These are phyloP conservation scores for Massospora cicadina DNA, from an alignment of 371 early-diverging fungal species.

Conservation along the genomic window DNA sequence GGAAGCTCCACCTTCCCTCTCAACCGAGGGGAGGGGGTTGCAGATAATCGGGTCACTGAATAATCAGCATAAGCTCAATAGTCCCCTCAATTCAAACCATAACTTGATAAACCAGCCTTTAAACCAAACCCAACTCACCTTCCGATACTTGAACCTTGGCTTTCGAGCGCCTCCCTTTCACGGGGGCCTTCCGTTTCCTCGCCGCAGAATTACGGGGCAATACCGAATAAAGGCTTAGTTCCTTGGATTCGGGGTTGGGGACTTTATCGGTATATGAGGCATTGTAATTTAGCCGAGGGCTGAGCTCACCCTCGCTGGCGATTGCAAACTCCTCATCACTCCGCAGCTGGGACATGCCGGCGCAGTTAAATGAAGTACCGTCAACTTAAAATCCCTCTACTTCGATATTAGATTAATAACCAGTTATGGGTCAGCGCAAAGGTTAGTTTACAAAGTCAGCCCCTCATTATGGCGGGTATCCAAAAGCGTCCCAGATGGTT, in stretches of 20 bases:
- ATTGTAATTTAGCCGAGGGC: background rate
- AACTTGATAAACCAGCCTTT: too few species aligned
- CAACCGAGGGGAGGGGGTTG: background rate
- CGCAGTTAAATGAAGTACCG: too few species aligned
- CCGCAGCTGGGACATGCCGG: background rate
- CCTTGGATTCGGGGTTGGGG: background rate
- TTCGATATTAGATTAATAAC: too few species aligned
- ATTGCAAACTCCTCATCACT: background rate
- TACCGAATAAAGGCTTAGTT: background rate
- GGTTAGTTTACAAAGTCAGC: too few species aligned
- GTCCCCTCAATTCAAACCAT: too few species aligned
- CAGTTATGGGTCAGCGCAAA: too few species aligned
- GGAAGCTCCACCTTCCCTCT: background rate
- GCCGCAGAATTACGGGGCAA: background rate
- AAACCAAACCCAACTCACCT: too few species aligned
- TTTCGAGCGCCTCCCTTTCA: background rate
- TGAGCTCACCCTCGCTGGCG: background rate
- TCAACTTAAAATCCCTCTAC: too few species aligned
- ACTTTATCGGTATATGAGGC: background rate
- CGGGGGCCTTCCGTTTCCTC: background rate
- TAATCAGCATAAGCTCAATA: too few species aligned
- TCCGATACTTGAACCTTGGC: too few species aligned
- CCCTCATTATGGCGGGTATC: too few species aligned
- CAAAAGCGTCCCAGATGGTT: too few species aligned
- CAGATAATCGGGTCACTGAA: background rate